Evolutionary conservation across 345 rosid species (phyloP).

Genomic region (Corymbia maculata): DNA sequence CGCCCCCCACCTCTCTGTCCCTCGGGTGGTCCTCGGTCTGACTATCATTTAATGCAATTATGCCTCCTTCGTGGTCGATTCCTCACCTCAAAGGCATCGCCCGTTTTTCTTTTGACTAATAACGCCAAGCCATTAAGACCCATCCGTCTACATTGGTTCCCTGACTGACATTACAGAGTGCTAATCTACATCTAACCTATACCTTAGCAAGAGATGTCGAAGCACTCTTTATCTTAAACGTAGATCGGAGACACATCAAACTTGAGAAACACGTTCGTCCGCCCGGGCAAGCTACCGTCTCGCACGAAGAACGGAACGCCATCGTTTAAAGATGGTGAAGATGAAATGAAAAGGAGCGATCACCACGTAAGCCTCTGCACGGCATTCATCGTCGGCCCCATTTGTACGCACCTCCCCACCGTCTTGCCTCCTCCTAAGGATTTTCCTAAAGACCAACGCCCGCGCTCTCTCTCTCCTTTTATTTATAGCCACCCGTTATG

Average conservation of each 20-base stretch:
- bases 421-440: not conserved
- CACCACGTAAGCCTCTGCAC: not conserved
- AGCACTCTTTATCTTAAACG: not conserved
- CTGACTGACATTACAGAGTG: not conserved
- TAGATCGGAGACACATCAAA: not conserved
- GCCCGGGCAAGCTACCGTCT: not conserved
- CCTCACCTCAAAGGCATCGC: not conserved
- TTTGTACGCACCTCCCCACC: not conserved
- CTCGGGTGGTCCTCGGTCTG: not conserved
- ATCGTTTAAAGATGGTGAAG: not conserved
- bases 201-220: not conserved
- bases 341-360: not conserved
- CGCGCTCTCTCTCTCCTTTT: not conserved
- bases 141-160: not conserved
- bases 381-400: not conserved
- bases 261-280: not conserved
- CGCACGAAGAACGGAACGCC: not conserved
- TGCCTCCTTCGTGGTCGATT: not conserved
- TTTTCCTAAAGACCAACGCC: not conserved
- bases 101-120: not conserved
- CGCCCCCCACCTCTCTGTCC: not conserved
- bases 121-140: not conserved
- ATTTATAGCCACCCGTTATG: not conserved
- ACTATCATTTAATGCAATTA: not conserved
- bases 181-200: not conserved